Percentiles rank a stretch among this genome's conserved stretches.
Evolutionary conservation across 1,284 basidiomycete species (phyloP).

Genomic region (Moniliophthora roreri): DNA sequence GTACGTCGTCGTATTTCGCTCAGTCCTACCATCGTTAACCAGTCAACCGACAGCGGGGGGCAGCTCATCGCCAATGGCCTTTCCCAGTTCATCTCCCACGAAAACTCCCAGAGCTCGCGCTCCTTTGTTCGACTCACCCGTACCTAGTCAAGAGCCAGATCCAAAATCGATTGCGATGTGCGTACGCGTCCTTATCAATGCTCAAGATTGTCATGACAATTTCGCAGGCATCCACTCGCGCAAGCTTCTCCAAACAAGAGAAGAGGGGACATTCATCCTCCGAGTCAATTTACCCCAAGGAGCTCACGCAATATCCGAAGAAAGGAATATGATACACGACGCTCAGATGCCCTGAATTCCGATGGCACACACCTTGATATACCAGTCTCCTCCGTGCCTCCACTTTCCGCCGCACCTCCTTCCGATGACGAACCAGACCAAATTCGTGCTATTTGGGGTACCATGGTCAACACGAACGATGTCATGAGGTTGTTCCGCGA

Average conservation of each 20-base stretch:
- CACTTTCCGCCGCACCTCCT: slow-evolving; percentile 61
- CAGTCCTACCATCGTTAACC: slow-evolving; percentile 6
- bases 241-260: slow-evolving; percentile 58
- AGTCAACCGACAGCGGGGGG: slow-evolving; percentile 14
- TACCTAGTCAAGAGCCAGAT: slow-evolving; percentile 44
- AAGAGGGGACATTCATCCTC: slow-evolving; percentile 84
- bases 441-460: slow-evolving; percentile 95
- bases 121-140: slow-evolving; percentile 19
- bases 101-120: slow-evolving; percentile 42
- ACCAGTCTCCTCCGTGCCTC: slow-evolving; percentile 63
- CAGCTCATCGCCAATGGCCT: slow-evolving; percentile 54
- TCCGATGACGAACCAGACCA: slow-evolving; percentile 74
- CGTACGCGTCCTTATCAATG: slow-evolving; percentile 21
- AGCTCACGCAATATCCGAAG: slow-evolving; percentile 26
- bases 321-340: neutral
- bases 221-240: slow-evolving; percentile 33
- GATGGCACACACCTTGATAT: slow-evolving; percentile 57
- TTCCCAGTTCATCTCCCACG: slow-evolving; percentile 57
- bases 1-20: slow-evolving; percentile 33
- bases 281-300: slow-evolving; percentile 57
- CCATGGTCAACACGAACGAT: slow-evolving; percentile 87
- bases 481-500: slow-evolving; percentile 90
- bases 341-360: slow-evolving; percentile 46
- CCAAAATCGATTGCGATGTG: slow-evolving; percentile 64
- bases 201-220: too few relatives aligned